Evolutionary conservation across 805 yeast genomes (phyloP).

Genomic region (Jamesozyma spencerorum): DNA sequence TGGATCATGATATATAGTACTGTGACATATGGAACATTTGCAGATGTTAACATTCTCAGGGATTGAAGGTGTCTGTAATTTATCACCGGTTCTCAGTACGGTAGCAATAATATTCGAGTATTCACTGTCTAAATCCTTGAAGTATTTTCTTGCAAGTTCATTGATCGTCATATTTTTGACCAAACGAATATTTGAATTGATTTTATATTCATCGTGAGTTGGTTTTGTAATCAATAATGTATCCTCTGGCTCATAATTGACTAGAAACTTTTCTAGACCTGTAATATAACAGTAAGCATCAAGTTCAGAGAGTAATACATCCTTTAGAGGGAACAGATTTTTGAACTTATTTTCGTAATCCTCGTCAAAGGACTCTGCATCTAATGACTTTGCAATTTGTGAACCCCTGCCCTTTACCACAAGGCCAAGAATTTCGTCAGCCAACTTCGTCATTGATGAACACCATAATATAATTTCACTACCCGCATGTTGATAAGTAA

Average conservation of each 20-base stretch:
- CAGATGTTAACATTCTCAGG: conserved; percentile 7
- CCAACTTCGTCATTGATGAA: conserved; percentile 73
- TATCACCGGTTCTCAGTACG: conserved; percentile 81
- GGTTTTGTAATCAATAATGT: conserved; percentile 17
- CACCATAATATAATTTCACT: conserved; percentile 47
- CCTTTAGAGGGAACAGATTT: conserved; percentile 64
- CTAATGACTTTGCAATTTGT: conserved; percentile 42
- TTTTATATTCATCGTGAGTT: conserved; percentile 30
- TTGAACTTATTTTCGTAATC: conserved; percentile 31
- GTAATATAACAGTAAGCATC: conserved; percentile 37
- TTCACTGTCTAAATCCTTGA: conserved; percentile 58
- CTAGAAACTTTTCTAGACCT: conserved; percentile 31
- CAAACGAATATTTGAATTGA: conserved; percentile 13
- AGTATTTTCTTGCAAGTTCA: conserved; percentile 68
- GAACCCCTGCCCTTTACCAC: conserved; percentile 85
- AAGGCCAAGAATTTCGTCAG: conserved; percentile 67
- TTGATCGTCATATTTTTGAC: conserved; percentile 70
- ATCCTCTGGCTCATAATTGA: conserved; percentile 14
- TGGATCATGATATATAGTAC: conserved; percentile 46
- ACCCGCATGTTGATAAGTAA: conserved; percentile 41
- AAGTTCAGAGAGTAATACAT: conserved; percentile 62
- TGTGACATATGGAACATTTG: conserved; percentile 52
- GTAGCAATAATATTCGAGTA: conserved; percentile 89
- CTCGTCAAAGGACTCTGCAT: conserved; percentile 30
- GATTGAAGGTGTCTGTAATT: conserved; percentile 44